Evolutionary conservation across 352 stramenopile species (phyloP).

Genomic region (Pythium coloratum): DNA sequence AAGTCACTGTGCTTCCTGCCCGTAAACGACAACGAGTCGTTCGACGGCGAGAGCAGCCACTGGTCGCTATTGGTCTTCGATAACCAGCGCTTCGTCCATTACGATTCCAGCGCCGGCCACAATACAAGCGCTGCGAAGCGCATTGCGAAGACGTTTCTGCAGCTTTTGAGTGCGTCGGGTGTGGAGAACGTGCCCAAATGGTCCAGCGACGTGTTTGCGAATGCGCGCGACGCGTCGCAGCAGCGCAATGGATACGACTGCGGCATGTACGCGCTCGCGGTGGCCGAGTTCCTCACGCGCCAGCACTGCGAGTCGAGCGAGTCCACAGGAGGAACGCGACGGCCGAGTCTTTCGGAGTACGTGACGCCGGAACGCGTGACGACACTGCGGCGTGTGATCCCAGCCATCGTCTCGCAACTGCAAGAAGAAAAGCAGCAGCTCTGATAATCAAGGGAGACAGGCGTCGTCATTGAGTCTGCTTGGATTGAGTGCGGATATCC

Average conservation of each 20-base stretch:
- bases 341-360: constrained; percentile 38
- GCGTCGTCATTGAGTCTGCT: not conserved
- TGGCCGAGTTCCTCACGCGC: constrained; percentile 61
- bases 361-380: constrained; percentile 54
- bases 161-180: constrained; percentile 30
- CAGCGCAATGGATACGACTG: constrained; percentile 83
- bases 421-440: constrained; percentile 5
- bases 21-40: constrained; percentile 65
- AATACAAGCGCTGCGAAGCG: constrained; percentile 53
- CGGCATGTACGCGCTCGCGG: constrained; percentile 73
- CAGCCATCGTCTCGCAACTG: constrained; percentile 25
- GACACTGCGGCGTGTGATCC: constrained; percentile 48
- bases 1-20: constrained; percentile 61
- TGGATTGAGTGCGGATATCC: no score
- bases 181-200: constrained; percentile 9
- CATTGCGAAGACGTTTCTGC: constrained; percentile 43
- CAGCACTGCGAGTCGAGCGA: constrained; percentile 21
- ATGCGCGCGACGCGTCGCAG: constrained; percentile 50
- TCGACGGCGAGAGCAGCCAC: constrained; percentile 60
- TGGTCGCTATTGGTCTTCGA: constrained; percentile 75
- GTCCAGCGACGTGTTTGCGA: constrained; percentile 12
- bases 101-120: constrained; percentile 67
- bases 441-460: not conserved
- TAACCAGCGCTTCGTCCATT: constrained; percentile 49
- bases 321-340: not conserved